These are phyloP conservation scores for Priceomyces haplophilus DNA, from an alignment of 805 yeast genomes.

Conservation along the genomic window DNA sequence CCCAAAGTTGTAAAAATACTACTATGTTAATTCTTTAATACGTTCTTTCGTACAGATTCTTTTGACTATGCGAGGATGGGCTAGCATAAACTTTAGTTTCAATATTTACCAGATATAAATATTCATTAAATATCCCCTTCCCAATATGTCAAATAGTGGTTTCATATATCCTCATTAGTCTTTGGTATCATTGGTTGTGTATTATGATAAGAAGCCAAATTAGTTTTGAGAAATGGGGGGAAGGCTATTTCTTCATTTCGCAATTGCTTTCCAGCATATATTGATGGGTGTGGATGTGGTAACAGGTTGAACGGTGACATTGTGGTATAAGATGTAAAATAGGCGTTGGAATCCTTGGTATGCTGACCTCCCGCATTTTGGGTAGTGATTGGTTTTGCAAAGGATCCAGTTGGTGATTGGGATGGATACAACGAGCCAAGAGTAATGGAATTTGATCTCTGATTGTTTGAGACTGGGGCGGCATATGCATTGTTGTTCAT, in stretches of 20 bases:
- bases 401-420: conserved; percentile 5
- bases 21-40: no score
- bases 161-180: not conserved
- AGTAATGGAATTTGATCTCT: conserved; percentile 21
- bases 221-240: conserved; percentile 1
- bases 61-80: not conserved
- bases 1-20: conserved; percentile 16
- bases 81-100: not conserved
- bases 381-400: conserved; percentile 1
- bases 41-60: not conserved
- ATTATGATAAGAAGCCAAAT: not conserved
- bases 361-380: not conserved
- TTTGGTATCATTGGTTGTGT: conserved; percentile 1
- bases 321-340: conserved; percentile 3
- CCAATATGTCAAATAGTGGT: not conserved
- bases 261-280: not conserved
- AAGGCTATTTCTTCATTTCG: not conserved
- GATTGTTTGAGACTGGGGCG: conserved; percentile 1
- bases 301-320: conserved; percentile 3
- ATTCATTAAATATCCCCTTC: no score
- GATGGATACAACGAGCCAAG: conserved; percentile 14
- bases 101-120: no score
- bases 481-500: not conserved
- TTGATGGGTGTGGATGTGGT: conserved; percentile 3
- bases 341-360: conserved; percentile 1